Evolutionary conservation across 1,284 basidiomycete species (phyloP), one percentile per base, ranked within the genome.

Genomic region (Cutaneotrichosporon daszewskae): DNA sequence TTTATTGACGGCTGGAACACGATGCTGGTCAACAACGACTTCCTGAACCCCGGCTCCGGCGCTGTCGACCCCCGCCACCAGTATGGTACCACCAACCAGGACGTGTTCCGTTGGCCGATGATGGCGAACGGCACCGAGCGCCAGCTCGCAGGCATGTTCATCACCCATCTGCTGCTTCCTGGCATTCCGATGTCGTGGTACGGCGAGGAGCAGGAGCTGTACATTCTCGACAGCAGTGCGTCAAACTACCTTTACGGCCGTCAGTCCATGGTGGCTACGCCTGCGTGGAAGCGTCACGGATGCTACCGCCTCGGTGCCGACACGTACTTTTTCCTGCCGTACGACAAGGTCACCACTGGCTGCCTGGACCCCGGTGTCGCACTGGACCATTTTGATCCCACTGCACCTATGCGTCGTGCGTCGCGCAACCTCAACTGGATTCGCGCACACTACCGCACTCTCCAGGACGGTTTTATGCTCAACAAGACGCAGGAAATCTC

Each of bases 361-460:
- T 94, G 89, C 63, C 60, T 83, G 45, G 87, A 92, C 62, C 81
- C 84, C 56, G 87, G 84, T 85, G 90, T 91, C 64, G 79, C 84
- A 3, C 78, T 90, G 19, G 89, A 94, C 62, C 89, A 92, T 67
- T 91, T 92, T 65, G 89, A 94, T 68, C 87, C 88, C n/a, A 91
- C 88, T 1, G 74, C 81, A 3, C 81, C 84, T 56, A 77, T 78
- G 28, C 80, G 84, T 29, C 82, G 87, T 40, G 66, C 87, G 46
- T 81, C 87, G 56, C 68, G 78, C 24, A 85, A 85, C 45, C 82
- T 87, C 71, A 71, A 83, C 49, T 76, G 80, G 57, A 74, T 91
- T 22, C 83, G 89, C 32, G 64, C 65, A 2, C 66, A 75, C 14
- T 92, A 83, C 67, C 79, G 76, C 20, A 76, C 84, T 1, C 74